A percentile compares a stretch with the other conserved stretches of the same genome.
phyloP scores from a whole-genome alignment of 768 basidiomycete species.

The Candolleomyces eurysporus region DNA sequence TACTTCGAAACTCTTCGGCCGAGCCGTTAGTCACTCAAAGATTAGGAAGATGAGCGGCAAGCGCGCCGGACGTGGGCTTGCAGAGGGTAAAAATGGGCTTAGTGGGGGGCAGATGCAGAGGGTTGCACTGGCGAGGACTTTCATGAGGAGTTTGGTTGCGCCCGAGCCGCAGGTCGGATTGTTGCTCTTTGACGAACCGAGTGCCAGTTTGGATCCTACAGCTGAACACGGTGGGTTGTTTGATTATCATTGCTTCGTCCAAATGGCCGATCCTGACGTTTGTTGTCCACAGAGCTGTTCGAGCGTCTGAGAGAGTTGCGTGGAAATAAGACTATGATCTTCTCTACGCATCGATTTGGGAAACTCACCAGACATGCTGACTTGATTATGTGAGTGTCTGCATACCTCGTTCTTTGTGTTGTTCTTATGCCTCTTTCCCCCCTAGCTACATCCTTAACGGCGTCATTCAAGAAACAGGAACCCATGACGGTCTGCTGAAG shows the following conservation, averaged over 20 bases:
- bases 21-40: slow-evolving; percentile 35
- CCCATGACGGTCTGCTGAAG: slow-evolving; percentile 57
- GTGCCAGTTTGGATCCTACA: slow-evolving; percentile 69
- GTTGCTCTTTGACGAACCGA: slow-evolving; percentile 71
- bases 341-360: slow-evolving; percentile 73
- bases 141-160: slow-evolving; percentile 63
- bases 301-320: slow-evolving; percentile 62
- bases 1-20: slow-evolving; percentile 58
- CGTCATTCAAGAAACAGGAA: slow-evolving; percentile 60
- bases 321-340: slow-evolving; percentile 80
- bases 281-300: slow-evolving; percentile 50
- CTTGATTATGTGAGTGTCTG: slow-evolving; percentile 52
- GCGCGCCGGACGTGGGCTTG: slow-evolving; percentile 15
- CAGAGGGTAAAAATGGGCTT: slow-evolving; percentile 31
- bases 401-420: neutral
- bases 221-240: slow-evolving; percentile 56
- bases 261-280: neutral
- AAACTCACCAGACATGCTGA: slow-evolving; percentile 72
- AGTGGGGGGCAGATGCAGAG: slow-evolving; percentile 79
- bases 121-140: slow-evolving; percentile 69
- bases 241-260: neutral
- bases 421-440: slow-evolving; percentile 1
- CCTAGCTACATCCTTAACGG: slow-evolving; percentile 68
- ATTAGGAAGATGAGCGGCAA: slow-evolving; percentile 34
- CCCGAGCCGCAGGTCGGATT: slow-evolving; percentile 48